Evolutionary conservation across 1,139 yeast genomes (phyloP).

Genomic region (Lodderomyces oxycetoniae): DNA sequence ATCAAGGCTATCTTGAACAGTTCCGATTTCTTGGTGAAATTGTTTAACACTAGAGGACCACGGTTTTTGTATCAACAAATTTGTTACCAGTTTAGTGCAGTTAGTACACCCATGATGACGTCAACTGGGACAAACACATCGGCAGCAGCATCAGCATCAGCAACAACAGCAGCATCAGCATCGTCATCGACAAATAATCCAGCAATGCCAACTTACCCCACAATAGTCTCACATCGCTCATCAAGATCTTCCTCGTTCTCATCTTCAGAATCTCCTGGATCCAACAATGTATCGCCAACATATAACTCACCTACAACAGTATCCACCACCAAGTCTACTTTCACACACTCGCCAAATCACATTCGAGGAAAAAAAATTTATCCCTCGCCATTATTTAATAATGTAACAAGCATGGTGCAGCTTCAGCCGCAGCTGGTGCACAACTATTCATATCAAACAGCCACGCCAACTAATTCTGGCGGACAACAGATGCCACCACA

Average conservation of each 20-base stretch:
- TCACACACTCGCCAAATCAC: no score
- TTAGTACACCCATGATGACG: neutral
- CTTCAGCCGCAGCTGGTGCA: no score
- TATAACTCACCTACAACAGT: neutral
- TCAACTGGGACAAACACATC: neutral
- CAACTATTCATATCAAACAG: no score
- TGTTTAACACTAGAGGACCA: conserved; percentile 35
- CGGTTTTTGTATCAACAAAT: conserved; percentile 21
- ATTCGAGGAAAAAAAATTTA: no score
- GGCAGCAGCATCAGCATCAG: conserved; percentile 1
- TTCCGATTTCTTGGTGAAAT: conserved; percentile 30
- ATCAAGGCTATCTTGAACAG: conserved; percentile 30
- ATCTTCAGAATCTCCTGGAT: neutral
- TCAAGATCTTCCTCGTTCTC: conserved; percentile 2
- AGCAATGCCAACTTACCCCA: neutral
- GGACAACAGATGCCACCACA: no score
- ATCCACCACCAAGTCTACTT: neutral
- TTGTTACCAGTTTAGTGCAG: conserved; percentile 1
- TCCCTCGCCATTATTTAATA: no score
- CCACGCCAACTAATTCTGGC: no score
- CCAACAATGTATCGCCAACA: no score
- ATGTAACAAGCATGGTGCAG: no score
- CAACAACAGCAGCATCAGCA: neutral
- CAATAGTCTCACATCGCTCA: neutral
- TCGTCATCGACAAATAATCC: conserved; percentile 2